Conservation (phyloP, 805 yeast species). For the Pichia insulana region DNA sequence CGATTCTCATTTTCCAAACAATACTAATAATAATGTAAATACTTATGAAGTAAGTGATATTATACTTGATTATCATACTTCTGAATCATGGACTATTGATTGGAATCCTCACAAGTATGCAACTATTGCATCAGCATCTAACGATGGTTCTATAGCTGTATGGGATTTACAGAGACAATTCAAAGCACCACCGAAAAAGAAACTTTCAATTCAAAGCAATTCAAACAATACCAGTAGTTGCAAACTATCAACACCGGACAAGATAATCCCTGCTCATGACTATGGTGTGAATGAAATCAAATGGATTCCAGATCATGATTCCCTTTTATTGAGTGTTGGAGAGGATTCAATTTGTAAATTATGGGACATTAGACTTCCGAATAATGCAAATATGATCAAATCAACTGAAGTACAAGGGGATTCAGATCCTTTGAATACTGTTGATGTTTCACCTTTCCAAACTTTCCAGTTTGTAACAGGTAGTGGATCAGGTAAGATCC, state of each 20-base stretch:
- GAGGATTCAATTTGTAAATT: conserved; percentile 48
- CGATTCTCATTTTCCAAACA: too few relatives aligned
- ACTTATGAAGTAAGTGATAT: conserved; percentile 19
- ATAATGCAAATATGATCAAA: conserved; percentile 6
- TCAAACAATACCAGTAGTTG: conserved; percentile 12
- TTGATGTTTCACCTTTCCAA: conserved; percentile 53
- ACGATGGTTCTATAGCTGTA: conserved; percentile 53
- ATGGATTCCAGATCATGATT: conserved; percentile 58
- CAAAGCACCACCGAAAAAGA: conserved; percentile 11
- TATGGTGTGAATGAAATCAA: conserved; percentile 62
- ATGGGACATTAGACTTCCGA: conserved; percentile 41
- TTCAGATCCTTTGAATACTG: conserved; percentile 34
- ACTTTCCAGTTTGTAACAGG: conserved; percentile 59
- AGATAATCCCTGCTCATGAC: conserved; percentile 25
- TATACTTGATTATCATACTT: conserved; percentile 23
- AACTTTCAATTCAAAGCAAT: conserved; percentile 4
- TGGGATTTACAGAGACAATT: conserved; percentile 48
- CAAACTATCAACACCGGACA: too few relatives aligned
- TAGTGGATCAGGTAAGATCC: conserved; percentile 45
- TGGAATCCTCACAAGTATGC: conserved; percentile 71
- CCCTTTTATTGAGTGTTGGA: conserved; percentile 56
- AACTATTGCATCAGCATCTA: conserved; percentile 46
- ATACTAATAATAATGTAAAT: conserved; percentile 5
- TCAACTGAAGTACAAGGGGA: conserved; percentile 11
- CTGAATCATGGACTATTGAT: conserved; percentile 61